Evolutionary conservation across 768 basidiomycete species (phyloP), one percentile per base, ranked within the genome.

Genomic region (Rhodotorula babjevae): DNA sequence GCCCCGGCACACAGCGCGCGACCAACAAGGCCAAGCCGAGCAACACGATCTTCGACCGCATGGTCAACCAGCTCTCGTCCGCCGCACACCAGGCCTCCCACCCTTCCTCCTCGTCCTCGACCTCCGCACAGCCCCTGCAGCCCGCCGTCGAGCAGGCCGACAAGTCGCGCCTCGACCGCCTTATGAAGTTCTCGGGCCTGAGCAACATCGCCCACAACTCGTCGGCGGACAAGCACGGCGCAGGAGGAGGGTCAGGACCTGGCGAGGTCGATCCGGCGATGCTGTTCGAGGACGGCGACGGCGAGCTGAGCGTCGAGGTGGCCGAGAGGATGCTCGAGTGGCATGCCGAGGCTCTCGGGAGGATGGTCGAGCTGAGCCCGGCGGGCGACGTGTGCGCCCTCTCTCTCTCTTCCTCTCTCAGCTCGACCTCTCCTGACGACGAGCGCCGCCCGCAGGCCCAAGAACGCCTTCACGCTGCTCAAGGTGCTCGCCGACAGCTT

Each of bases 291-390:
- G 90, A 92, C 65, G 89, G 90, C 73, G 95, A 98, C 78, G 95
- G 95, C 19, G 76, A 87, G 46, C 82, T 97, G 49, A 88, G 83
- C 59, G 82, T 96, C 6, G 87, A 88, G 53, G 83, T 87, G 18
- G 91, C 93, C 3, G 93, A 95, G 83, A 89, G 85, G 77, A 93
- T 98, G 88, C 83, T 98, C 25, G 91, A 88, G 80, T 97, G 95
- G 93, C 96, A 99, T 81, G 95, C 96, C 4, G 96, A 99, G 80
- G 92, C 93, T 10, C 88, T 96, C 42, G 95, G 96, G 9, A 84
- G 96, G 76, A 94, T 92, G 75, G 91, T 94, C 19, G 96, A 98
- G 81, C 83, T 99, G 60, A 93, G 88, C 78, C 81, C 88, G 19
- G 78, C 86, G 15, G 88, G 86, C 56, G 96, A 99, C 78, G 87